phyloP scores from a whole-genome alignment of 306 rosid genomes.

The Prunus salicina region DNA sequence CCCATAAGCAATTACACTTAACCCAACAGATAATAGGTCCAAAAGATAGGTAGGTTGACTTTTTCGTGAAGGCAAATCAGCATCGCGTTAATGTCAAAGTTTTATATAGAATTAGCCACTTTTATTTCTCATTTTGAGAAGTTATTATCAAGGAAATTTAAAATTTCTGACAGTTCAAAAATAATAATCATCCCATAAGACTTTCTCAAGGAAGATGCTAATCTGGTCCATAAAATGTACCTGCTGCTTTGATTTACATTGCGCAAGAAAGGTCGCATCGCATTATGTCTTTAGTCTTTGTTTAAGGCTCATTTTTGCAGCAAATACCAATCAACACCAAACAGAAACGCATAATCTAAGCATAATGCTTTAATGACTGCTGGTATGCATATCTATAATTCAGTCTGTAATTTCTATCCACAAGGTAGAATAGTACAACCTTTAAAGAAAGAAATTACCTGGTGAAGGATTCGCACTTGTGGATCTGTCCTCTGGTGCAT shows the following conservation, averaged over 20 bases:
- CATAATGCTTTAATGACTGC: not conserved
- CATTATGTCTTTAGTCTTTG: too few species aligned
- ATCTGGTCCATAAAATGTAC: not conserved
- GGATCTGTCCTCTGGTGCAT: conserved; percentile 35
- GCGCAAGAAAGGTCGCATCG: too few species aligned
- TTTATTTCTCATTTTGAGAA: too few species aligned
- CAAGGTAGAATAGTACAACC: not conserved
- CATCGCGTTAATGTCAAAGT: too few species aligned
- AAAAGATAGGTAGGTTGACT: not conserved
- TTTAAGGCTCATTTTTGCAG: not conserved
- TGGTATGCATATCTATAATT: not conserved
- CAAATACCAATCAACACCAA: not conserved
- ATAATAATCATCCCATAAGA: too few species aligned
- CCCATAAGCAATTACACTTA: not conserved
- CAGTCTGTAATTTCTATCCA: not conserved
- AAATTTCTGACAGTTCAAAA: too few species aligned
- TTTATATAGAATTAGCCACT: not conserved
- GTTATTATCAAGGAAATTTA: too few species aligned
- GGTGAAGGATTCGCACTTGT: conserved; percentile 36
- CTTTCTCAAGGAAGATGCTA: too few species aligned
- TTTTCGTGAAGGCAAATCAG: not conserved
- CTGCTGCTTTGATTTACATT: not conserved
- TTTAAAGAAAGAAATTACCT: conserved; percentile 39
- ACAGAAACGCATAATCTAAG: not conserved
- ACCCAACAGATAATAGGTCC: not conserved